A percentile compares a stretch with the other conserved stretches of the same genome.
These are phyloP conservation scores for Raffaelea arxii DNA, from an alignment of 2,329 filamentous ascomycete species.

Conservation along the genomic window DNA sequence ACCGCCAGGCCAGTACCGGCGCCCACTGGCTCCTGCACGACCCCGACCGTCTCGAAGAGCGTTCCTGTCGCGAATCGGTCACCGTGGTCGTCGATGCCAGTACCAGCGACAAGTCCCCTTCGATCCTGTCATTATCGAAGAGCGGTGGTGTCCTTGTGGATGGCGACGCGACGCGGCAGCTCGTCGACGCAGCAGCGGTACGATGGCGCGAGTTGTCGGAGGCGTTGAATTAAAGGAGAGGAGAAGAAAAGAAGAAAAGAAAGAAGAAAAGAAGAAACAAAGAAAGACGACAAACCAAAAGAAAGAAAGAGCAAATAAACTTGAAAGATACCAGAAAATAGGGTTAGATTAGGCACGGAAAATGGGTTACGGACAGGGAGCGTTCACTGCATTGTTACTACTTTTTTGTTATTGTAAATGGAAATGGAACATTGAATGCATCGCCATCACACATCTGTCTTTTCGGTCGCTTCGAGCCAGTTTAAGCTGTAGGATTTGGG, in stretches of 20 bases:
- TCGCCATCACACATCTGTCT: not conserved
- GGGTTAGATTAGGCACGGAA: not conserved
- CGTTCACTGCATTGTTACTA: not conserved
- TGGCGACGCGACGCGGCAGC: constrained; percentile 47
- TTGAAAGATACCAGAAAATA: not conserved
- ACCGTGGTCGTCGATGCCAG: constrained; percentile 66
- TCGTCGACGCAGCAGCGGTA: constrained; percentile 49
- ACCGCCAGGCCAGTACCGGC: constrained; percentile 23
- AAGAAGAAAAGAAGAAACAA: not conserved
- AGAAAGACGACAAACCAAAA: not conserved
- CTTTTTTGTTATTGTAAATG: not conserved
- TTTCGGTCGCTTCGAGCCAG: not conserved
- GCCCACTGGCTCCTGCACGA: constrained; percentile 74
- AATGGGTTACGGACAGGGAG: not conserved
- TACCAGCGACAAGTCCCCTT: constrained; percentile 31
- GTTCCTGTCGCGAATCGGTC: constrained; percentile 71
- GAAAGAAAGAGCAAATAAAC: not conserved
- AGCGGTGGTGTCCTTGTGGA: constrained; percentile 66
- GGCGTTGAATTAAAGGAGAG: constrained; percentile 22
- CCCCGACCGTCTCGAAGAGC: constrained; percentile 84
- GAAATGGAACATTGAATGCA: not conserved
- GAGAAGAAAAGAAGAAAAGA: constrained; percentile 1
- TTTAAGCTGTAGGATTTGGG: too few species aligned
- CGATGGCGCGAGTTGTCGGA: constrained; percentile 53
- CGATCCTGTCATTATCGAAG: constrained; percentile 69